Evolutionary conservation across 306 rosid species (phyloP).

Genomic region (Sphenostylis stenocarpa): DNA sequence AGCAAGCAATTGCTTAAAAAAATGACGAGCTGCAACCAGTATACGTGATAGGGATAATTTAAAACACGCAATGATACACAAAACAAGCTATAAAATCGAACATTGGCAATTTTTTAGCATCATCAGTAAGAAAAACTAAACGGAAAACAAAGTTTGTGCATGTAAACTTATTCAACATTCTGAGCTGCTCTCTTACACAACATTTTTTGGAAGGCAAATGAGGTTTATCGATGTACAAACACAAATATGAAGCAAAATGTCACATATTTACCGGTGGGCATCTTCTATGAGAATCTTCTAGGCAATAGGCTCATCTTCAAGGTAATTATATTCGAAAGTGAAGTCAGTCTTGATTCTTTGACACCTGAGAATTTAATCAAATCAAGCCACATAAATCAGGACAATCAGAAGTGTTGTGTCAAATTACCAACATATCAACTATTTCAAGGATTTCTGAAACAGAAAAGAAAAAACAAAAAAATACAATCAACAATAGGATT

Average conservation of each 20-base stretch:
- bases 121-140: background rate
- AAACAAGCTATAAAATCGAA: background rate
- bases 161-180: background rate
- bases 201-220: background rate
- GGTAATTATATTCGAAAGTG: constrained; percentile 83
- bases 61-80: background rate
- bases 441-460: background rate
- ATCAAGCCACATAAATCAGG: constrained; percentile 20
- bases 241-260: constrained; percentile 15
- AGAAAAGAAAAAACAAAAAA: background rate
- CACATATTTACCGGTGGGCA: constrained; percentile 25
- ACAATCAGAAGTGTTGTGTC: background rate
- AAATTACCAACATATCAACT: background rate
- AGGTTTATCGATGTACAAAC: background rate
- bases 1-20: too few relatives aligned
- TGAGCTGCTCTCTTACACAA: background rate
- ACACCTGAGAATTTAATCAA: constrained; percentile 61
- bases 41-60: background rate
- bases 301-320: constrained; percentile 77
- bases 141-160: background rate
- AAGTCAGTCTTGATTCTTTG: constrained; percentile 89
- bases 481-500: background rate
- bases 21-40: background rate
- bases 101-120: background rate
- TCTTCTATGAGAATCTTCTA: constrained; percentile 22